These are phyloP conservation scores for Malbranchea cinnamomea DNA, from an alignment of 2,329 filamentous ascomycete species.

Conservation along the genomic window DNA sequence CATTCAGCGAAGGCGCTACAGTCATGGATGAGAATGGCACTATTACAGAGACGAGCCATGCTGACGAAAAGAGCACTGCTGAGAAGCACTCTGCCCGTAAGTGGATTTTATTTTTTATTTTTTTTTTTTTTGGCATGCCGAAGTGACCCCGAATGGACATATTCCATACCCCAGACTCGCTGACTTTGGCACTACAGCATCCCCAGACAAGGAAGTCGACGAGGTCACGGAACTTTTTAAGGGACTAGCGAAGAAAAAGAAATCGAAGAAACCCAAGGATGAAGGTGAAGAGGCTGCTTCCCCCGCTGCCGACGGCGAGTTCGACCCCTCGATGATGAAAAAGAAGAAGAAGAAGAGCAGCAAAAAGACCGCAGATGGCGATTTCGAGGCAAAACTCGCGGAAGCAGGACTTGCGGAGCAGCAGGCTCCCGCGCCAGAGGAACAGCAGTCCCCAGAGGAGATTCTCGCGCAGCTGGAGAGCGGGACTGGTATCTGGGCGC, in stretches of 20 bases:
- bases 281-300: constrained; percentile 35
- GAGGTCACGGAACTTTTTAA: constrained; percentile 55
- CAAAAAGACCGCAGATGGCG: constrained; percentile 44
- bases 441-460: constrained; percentile 40
- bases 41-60: constrained; percentile 55
- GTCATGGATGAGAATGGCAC: constrained; percentile 83
- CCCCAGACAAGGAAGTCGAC: constrained; percentile 42
- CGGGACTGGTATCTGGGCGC: constrained; percentile 81
- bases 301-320: constrained; percentile 43
- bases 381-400: constrained; percentile 53
- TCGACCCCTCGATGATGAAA: constrained; percentile 53
- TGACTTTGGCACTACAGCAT: too few species aligned
- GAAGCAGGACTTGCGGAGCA: constrained; percentile 46
- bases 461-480: constrained; percentile 58
- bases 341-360: constrained; percentile 73
- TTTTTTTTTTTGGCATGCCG: background rate
- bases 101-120: constrained; percentile 11
- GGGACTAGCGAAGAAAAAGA: constrained; percentile 61
- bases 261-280: constrained; percentile 46
- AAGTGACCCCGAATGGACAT: background rate
- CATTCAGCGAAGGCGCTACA: constrained; percentile 75
- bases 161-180: too few species aligned
- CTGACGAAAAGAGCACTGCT: constrained; percentile 66
- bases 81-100: constrained; percentile 62
- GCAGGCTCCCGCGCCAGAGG: constrained; percentile 40